phyloP scores from a whole-genome alignment of 2,329 filamentous ascomycete species.

The Claviceps sp. region DNA sequence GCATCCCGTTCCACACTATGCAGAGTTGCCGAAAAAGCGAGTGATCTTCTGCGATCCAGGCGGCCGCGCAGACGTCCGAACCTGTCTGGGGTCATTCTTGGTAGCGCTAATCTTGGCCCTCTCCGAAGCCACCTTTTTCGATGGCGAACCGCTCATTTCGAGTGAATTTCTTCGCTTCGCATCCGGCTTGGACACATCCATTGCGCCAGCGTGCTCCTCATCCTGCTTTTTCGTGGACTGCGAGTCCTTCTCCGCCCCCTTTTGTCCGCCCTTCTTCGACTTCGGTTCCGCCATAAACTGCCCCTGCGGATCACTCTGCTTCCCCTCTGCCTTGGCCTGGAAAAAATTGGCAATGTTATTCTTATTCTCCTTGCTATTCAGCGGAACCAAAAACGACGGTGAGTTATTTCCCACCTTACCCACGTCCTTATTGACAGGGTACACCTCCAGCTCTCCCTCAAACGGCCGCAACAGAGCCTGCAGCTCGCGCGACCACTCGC shows the following conservation, averaged over 20 bases:
- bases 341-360: conserved; percentile 93
- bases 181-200: neutral
- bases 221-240: neutral
- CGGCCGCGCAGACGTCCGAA: conserved; percentile 61
- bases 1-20: conserved; percentile 5
- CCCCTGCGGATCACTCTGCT: neutral
- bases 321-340: conserved; percentile 29
- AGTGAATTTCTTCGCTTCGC: conserved; percentile 15
- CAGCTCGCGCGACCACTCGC: conserved; percentile 65
- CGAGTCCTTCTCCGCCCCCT: conserved; percentile 7
- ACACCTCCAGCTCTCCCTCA: conserved; percentile 65
- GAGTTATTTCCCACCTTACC: conserved; percentile 92
- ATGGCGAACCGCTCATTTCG: conserved; percentile 8
- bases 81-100: conserved; percentile 24
- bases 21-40: conserved; percentile 65
- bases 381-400: conserved; percentile 65
- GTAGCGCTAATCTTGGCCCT: conserved; percentile 26
- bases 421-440: conserved; percentile 76
- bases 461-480: conserved; percentile 72
- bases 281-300: too few species aligned
- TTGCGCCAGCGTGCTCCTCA: neutral
- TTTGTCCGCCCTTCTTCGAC: conserved; percentile 7
- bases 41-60: conserved; percentile 49
- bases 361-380: conserved; percentile 80
- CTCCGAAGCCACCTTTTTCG: conserved; percentile 15